Evolutionary conservation across 805 yeast genomes (phyloP).

Genomic region (Scheffersomyces amazonensis): DNA sequence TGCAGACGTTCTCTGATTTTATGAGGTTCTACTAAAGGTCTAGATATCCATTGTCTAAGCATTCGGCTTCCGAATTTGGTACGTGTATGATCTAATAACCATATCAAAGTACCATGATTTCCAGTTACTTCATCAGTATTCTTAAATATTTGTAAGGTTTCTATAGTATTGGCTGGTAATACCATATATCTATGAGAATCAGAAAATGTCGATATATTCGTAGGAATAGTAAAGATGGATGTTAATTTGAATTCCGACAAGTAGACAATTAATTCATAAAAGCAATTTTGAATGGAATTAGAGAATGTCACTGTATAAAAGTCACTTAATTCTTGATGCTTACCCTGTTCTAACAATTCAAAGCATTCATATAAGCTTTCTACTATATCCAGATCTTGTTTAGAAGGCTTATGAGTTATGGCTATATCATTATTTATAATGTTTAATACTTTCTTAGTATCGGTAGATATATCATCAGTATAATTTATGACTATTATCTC

Average conservation of each 20-base stretch:
- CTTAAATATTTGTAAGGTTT: conserved; percentile 70
- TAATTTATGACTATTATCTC: conserved; percentile 54
- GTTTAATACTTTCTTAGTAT: conserved; percentile 5
- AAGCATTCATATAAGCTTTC: conserved; percentile 22
- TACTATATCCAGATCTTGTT: neutral
- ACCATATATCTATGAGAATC: conserved; percentile 48
- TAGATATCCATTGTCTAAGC: conserved; percentile 68
- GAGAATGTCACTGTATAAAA: conserved; percentile 20
- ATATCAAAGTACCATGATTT: conserved; percentile 66
- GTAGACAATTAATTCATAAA: conserved; percentile 49
- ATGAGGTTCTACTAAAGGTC: conserved; percentile 59
- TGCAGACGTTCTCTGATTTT: conserved; percentile 59
- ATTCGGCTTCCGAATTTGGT: conserved; percentile 74
- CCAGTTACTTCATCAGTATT: conserved; percentile 55
- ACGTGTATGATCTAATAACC: conserved; percentile 78
- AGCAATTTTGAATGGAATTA: conserved; percentile 27
- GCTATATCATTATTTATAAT: conserved; percentile 8
- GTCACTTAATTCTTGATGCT: conserved; percentile 16
- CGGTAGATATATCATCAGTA: conserved; percentile 27
- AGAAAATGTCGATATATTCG: conserved; percentile 53
- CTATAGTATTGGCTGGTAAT: conserved; percentile 62
- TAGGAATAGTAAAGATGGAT: conserved; percentile 48
- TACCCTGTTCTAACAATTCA: conserved; percentile 16
- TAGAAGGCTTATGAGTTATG: conserved; percentile 5
- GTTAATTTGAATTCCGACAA: conserved; percentile 63